A percentile compares a stretch with the other conserved stretches of the same genome.
These are phyloP conservation scores for Candida ovalis DNA, from an alignment of 805 yeast species.

Conservation along the genomic window DNA sequence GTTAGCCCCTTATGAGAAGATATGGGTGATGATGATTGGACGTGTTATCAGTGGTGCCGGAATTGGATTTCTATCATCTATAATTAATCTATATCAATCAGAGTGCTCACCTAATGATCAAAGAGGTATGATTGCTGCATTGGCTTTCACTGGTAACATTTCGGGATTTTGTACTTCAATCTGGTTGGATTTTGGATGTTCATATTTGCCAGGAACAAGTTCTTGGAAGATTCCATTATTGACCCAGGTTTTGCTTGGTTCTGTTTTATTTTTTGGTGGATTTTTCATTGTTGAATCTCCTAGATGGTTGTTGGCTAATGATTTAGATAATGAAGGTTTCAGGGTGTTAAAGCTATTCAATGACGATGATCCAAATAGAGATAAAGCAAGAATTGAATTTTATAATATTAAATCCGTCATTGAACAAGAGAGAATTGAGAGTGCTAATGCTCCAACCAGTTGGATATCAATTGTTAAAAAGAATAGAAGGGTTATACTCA, in stretches of 20 bases:
- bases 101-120: conserved; percentile 87
- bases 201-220: conserved; percentile 53
- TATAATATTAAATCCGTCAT: conserved; percentile 39
- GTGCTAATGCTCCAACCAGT: conserved; percentile 21
- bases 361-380: conserved; percentile 23
- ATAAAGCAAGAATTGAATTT: conserved; percentile 38
- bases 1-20: conserved; percentile 38
- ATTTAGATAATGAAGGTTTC: conserved; percentile 55
- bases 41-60: conserved; percentile 82
- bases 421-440: conserved; percentile 17
- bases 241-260: conserved; percentile 69
- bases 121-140: conserved; percentile 80
- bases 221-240: conserved; percentile 81
- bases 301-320: conserved; percentile 78
- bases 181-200: conserved; percentile 81
- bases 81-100: conserved; percentile 84
- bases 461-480: conserved; percentile 17
- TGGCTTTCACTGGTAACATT: conserved; percentile 84
- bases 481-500: conserved; percentile 51
- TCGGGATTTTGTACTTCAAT: conserved; percentile 78
- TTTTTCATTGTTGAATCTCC: conserved; percentile 82
- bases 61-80: conserved; percentile 77
- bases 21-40: conserved; percentile 63
- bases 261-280: conserved; percentile 64
- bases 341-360: conserved; percentile 34